Conservation (phyloP, 768 basidiomycete genomes). For the Leccinum ochraceum region DNA sequence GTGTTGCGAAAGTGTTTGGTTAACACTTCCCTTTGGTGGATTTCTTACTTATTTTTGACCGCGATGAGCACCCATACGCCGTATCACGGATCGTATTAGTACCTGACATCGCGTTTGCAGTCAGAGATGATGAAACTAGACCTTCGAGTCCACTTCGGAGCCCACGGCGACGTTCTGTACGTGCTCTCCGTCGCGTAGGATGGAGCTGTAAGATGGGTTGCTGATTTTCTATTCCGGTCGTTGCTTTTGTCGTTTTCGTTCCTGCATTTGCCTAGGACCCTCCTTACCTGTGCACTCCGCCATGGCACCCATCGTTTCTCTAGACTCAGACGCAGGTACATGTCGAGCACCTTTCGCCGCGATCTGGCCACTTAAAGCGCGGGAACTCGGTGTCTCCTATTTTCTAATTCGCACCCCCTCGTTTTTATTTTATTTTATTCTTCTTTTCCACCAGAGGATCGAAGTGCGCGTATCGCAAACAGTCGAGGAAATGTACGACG, state of each 20-base stretch:
- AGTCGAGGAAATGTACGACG: conserved; percentile 19
- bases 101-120: background rate
- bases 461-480: conserved; percentile 22
- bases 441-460: background rate
- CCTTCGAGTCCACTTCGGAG: background rate
- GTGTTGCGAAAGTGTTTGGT: too few relatives aligned
- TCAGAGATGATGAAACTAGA: background rate
- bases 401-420: background rate
- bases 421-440: background rate
- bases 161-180: conserved; percentile 3
- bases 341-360: background rate
- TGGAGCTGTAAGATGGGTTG: background rate
- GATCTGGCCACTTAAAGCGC: background rate
- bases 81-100: conserved; percentile 1
- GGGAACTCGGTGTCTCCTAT: conserved; percentile 12
- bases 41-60: too few relatives aligned
- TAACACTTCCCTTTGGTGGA: too few relatives aligned
- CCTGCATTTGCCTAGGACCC: background rate
- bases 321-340: background rate
- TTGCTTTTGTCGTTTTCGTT: background rate
- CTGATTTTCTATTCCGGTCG: background rate
- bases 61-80: too few relatives aligned
- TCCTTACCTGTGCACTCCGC: background rate
- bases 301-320: background rate
- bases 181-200: background rate